These are phyloP conservation scores for Cronartium quercuum DNA, from an alignment of 1,284 basidiomycete species.

Conservation along the genomic window DNA sequence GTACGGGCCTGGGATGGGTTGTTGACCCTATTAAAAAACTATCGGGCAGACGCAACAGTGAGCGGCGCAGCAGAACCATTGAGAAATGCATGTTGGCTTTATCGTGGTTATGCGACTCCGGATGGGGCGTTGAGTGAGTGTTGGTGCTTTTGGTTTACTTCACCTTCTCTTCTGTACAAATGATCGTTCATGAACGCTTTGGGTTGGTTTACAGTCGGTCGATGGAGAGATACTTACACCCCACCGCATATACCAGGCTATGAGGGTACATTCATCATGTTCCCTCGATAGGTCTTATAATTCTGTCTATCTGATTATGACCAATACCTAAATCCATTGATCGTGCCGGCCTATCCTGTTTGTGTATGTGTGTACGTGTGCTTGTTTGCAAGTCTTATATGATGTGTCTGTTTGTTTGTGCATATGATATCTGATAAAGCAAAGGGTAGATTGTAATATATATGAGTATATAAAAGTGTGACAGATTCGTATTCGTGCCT, in stretches of 20 bases:
- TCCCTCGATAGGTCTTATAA: neutral
- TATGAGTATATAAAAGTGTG: too few relatives aligned
- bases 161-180: neutral
- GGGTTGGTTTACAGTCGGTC: slow-evolving; percentile 41
- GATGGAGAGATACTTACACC: slow-evolving; percentile 48
- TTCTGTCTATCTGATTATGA: too few relatives aligned
- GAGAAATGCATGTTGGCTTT: slow-evolving; percentile 43
- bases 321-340: too few relatives aligned
- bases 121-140: slow-evolving; percentile 44
- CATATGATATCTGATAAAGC: too few relatives aligned
- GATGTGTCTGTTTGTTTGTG: too few relatives aligned
- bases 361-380: too few relatives aligned
- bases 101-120: slow-evolving; percentile 46
- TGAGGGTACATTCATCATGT: slow-evolving; percentile 42
- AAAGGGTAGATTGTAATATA: too few relatives aligned
- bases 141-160: slow-evolving; percentile 40
- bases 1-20: slow-evolving; percentile 48
- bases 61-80: neutral
- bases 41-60: slow-evolving; percentile 44
- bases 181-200: neutral
- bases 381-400: too few relatives aligned
- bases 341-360: too few relatives aligned
- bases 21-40: slow-evolving; percentile 47
- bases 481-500: too few relatives aligned
- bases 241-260: slow-evolving; percentile 46